These are phyloP conservation scores for Tetraselmis striata DNA, from an alignment of 139 green algal species.

Conservation along the genomic window DNA sequence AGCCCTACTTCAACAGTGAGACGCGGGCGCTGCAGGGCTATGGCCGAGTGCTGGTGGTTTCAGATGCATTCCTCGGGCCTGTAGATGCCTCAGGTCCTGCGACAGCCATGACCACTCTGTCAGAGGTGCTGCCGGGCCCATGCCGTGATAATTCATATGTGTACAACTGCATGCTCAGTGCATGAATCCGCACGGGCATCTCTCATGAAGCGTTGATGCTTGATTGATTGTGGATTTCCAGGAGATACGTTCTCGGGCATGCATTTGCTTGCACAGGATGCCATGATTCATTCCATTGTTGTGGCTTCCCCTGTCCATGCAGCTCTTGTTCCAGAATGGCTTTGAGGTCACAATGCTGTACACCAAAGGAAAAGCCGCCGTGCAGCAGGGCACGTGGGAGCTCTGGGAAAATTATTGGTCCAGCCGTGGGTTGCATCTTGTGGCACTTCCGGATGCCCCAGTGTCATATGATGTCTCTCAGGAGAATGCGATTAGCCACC, in stretches of 20 bases:
- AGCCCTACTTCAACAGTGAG: conserved; percentile 1
- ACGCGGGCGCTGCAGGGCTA: neutral
- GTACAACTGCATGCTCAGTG: too few relatives aligned
- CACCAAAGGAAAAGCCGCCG: neutral
- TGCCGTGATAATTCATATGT: too few relatives aligned
- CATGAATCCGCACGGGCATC: too few relatives aligned
- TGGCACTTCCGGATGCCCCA: neutral
- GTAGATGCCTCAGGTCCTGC: neutral
- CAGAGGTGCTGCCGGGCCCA: too few relatives aligned
- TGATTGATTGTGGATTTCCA: too few relatives aligned
- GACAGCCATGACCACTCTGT: conserved; percentile 3
- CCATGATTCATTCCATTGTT: too few relatives aligned
- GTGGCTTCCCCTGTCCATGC: too few relatives aligned
- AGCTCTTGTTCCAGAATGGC: neutral
- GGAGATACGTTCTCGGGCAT: too few relatives aligned
- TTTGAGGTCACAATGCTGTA: neutral
- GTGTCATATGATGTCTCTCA: conserved; percentile 5
- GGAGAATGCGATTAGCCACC: conserved; percentile 8
- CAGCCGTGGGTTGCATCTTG: conserved; percentile 3
- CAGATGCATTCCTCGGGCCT: conserved; percentile 3
- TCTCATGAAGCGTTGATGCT: too few relatives aligned
- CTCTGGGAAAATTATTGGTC: conserved; percentile 9
- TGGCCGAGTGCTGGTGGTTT: neutral
- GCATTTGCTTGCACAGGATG: too few relatives aligned
- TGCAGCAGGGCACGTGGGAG: conserved; percentile 1